phyloP scores from a whole-genome alignment of 805 yeast species.

The Saccharomycopsis sp. region DNA sequence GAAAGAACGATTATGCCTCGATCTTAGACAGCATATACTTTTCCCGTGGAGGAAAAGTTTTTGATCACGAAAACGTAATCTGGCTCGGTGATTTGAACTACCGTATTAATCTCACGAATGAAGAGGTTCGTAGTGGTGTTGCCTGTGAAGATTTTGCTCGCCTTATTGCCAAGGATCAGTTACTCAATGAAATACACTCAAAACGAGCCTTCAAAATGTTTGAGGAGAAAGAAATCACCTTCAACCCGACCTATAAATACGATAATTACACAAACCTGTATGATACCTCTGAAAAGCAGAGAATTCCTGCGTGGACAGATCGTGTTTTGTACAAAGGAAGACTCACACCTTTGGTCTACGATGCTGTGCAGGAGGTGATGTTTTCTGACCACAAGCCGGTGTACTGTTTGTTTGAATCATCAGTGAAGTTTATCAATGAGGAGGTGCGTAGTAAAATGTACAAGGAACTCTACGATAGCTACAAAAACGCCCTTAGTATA shows the following conservation, averaged over 20 bases:
- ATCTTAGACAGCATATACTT: conserved; percentile 73
- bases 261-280: conserved; percentile 76
- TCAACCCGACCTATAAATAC: conserved; percentile 88
- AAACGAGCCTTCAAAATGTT: conserved; percentile 71
- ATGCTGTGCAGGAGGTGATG: conserved; percentile 49
- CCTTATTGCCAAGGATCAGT: conserved; percentile 69
- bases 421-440: conserved; percentile 66
- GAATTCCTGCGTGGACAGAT: conserved; percentile 97
- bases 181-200: conserved; percentile 63
- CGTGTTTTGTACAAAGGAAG: conserved; percentile 65
- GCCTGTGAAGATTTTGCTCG: conserved; percentile 37
- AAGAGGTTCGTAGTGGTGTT: conserved; percentile 58
- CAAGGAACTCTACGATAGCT: conserved; percentile 52
- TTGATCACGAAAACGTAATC: conserved; percentile 78
- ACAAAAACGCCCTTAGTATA: conserved; percentile 32
- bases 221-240: conserved; percentile 67
- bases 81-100: conserved; percentile 97
- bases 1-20: conserved; percentile 77
- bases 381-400: conserved; percentile 94
- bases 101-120: conserved; percentile 49
- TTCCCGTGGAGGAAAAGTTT: conserved; percentile 54
- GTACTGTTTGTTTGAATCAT: conserved; percentile 65
- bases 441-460: conserved; percentile 47
- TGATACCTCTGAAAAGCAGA: conserved; percentile 85
- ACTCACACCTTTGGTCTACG: conserved; percentile 60